A percentile compares a stretch with the other conserved stretches of the same genome.
These are phyloP conservation scores for Pythium dissimile DNA, from an alignment of 352 stramenopile genomes.

Conservation along the genomic window DNA sequence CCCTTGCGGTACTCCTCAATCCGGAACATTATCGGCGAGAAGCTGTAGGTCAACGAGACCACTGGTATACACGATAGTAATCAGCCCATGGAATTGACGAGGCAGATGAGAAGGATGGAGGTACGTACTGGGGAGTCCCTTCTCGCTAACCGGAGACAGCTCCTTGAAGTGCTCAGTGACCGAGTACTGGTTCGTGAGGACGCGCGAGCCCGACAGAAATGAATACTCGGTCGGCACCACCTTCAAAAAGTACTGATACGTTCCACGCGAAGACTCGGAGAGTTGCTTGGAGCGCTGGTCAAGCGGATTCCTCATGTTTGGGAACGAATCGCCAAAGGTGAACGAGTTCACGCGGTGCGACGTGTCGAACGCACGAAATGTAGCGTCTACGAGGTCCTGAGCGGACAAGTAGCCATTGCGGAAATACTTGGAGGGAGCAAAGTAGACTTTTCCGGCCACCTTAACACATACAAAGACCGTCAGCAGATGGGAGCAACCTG, in stretches of 20 bases:
- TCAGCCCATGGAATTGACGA: no score
- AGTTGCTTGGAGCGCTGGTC: constrained; percentile 66
- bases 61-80: no score
- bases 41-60: constrained; percentile 97
- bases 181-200: constrained; percentile 97
- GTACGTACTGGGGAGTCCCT: constrained; percentile 74
- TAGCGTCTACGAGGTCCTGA: constrained; percentile 24
- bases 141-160: constrained; percentile 84
- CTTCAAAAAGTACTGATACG: constrained; percentile 86
- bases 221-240: constrained; percentile 96
- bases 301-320: constrained; percentile 85
- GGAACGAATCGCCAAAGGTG: constrained; percentile 73
- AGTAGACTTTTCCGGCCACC: constrained; percentile 78
- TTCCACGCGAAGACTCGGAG: constrained; percentile 43
- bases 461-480: constrained; percentile 8
- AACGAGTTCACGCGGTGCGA: constrained; percentile 39
- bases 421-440: constrained; percentile 82
- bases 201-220: constrained; percentile 80
- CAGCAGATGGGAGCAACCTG: neutral
- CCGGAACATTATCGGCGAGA: constrained; percentile 94
- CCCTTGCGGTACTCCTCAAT: constrained; percentile 93
- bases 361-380: constrained; percentile 31
- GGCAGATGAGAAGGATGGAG: neutral
- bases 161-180: constrained; percentile 95
- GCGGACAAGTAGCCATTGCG: constrained; percentile 58